Base-by-base conservation (phyloP, 2,329 filamentous ascomycete species). In the Peltaster fructicola region DNA sequence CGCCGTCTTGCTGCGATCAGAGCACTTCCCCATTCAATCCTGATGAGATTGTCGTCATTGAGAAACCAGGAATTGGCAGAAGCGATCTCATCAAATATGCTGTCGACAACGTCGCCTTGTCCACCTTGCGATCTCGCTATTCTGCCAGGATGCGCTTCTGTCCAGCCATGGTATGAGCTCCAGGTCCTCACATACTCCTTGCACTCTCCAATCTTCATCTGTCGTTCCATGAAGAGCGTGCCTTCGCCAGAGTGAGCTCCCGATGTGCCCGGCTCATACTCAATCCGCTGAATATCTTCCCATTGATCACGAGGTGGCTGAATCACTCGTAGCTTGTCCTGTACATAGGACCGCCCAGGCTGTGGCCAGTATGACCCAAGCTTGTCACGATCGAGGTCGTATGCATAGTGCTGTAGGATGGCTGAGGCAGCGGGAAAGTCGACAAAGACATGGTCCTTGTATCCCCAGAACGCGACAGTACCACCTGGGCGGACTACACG, bases 391-490 rank as follows among this genome's bases (percentile, higher is more conserved):
- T 53, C 42, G 9, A 30, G 28, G 5, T 56, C 60, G 48, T 72
- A 72, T 30, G 60, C 56, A 35, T 65, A 73, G 14, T 51, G 45
- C 38, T 65, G 51, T 39, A 73, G 54, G 13, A 73, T 53, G 21
- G 43, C 41, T 13, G 61, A 68, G 9, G 65, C 65, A 16, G 40
- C 38, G 5, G 62, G 57, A 34, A 57, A 57, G 12, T 63, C 59
- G 9, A 68, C 47, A 25, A 75, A 57, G 16, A 68, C 53, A 39
- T 65, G 68, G 45, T 75, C 70, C 38, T 66, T 68, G 45, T 75
- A 75, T 2, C 68, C 68, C 65, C 63, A 73, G 41, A 71, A 68
- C 0, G 68, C 68, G n/a, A 75, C 37, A 1, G 64, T 66, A 9
- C 68, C 69, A 8, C 63, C 63, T 2, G 46, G 43, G 23, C 61